Percentiles rank a stretch among this genome's conserved stretches.
phyloP scores from a whole-genome alignment of 768 basidiomycete genomes.

The Leccinum aurantiacum region DNA sequence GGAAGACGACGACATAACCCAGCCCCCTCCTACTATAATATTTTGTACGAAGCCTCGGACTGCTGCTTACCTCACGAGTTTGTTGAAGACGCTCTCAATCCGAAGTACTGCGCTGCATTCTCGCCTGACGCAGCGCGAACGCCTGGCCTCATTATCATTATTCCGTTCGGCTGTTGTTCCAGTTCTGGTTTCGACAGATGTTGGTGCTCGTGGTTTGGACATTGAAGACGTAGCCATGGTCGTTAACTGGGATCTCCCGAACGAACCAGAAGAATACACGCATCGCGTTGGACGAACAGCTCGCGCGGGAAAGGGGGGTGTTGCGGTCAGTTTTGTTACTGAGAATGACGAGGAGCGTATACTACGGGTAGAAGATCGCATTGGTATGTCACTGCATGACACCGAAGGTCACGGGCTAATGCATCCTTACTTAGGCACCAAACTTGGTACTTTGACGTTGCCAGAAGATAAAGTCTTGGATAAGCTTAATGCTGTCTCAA shows the following conservation, averaged over 20 bases:
- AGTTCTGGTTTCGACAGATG: constrained; percentile 92
- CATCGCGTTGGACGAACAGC: constrained; percentile 95
- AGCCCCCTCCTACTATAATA: constrained; percentile 95
- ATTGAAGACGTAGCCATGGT: constrained; percentile 96
- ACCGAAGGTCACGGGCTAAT: background rate
- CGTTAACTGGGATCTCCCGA: constrained; percentile 95
- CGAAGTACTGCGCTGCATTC: constrained; percentile 91
- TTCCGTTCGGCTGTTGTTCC: constrained; percentile 88
- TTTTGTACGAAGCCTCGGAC: constrained; percentile 86
- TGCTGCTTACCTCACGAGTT: constrained; percentile 81
- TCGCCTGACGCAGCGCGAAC: constrained; percentile 87
- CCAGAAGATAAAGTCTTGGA: constrained; percentile 83
- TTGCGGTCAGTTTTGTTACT: constrained; percentile 93
- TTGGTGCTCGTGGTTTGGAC: constrained; percentile 92
- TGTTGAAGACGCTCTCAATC: constrained; percentile 78
- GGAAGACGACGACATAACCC: constrained; percentile 54
- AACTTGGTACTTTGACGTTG: constrained; percentile 69
- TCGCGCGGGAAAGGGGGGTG: constrained; percentile 83
- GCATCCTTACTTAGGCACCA: constrained; percentile 51
- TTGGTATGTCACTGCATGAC: constrained; percentile 54
- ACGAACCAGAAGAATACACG: constrained; percentile 89
- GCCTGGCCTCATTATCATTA: constrained; percentile 77
- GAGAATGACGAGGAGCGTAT: constrained; percentile 89
- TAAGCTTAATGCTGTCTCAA: constrained; percentile 84
- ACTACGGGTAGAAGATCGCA: constrained; percentile 78